phyloP scores from a whole-genome alignment of 2,329 filamentous ascomycete genomes.

The Alternaria atra region DNA sequence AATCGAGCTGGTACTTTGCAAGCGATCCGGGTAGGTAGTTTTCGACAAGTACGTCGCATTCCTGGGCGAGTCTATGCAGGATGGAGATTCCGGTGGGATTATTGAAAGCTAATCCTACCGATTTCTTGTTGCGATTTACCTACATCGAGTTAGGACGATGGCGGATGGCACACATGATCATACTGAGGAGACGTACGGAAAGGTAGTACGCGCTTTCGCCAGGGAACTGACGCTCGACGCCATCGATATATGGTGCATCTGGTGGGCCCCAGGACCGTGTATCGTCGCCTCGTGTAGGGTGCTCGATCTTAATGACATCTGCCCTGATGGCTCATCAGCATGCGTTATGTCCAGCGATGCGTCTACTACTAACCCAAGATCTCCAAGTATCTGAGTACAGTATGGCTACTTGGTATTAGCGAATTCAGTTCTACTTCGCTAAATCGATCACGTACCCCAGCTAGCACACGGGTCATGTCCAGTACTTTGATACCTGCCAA shows the following conservation, averaged over 20 bases:
- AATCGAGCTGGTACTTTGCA: constrained; percentile 90
- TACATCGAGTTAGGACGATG: constrained; percentile 46
- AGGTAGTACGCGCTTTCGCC: constrained; percentile 98
- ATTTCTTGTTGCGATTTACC: constrained; percentile 98
- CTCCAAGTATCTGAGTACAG: constrained; percentile 94
- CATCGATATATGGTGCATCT: constrained; percentile 78
- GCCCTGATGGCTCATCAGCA: constrained; percentile 65
- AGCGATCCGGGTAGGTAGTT: constrained; percentile 92
- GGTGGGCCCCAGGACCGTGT: constrained; percentile 96
- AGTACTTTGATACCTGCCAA: constrained; percentile 86
- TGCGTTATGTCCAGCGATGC: neutral
- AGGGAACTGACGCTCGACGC: constrained; percentile 67
- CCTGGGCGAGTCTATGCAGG: constrained; percentile 80
- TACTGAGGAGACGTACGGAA: constrained; percentile 63
- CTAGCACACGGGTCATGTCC: constrained; percentile 95
- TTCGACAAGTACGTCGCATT: constrained; percentile 92
- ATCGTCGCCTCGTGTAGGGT: constrained; percentile 89
- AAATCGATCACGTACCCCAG: constrained; percentile 48
- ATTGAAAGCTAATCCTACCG: constrained; percentile 88
- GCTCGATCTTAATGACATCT: constrained; percentile 96
- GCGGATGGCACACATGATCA: too few relatives aligned
- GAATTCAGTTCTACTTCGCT: neutral
- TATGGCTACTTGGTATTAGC: constrained; percentile 74
- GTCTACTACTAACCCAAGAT: constrained; percentile 75
- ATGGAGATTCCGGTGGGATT: constrained; percentile 82